These are phyloP conservation scores for Termitomyces titanicus DNA, from an alignment of 768 basidiomycete genomes.

Conservation along the genomic window DNA sequence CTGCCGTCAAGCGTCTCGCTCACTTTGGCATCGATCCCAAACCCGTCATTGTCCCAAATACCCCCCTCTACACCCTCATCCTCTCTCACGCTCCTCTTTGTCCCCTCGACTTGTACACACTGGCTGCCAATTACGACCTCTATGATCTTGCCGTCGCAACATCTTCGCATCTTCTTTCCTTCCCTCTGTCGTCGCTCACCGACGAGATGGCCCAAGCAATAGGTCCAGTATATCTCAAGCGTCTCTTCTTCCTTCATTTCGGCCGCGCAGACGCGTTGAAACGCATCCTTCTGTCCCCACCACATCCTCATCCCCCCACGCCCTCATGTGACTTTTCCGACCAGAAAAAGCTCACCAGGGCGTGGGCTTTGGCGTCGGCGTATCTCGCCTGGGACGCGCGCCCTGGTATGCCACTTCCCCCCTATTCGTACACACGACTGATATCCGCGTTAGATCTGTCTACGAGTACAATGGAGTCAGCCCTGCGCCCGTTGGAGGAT, in stretches of 20 bases:
- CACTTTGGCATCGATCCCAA: conserved; percentile 58
- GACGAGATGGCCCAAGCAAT: conserved; percentile 70
- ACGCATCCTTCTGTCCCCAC: conserved; percentile 70
- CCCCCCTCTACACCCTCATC: conserved; percentile 56
- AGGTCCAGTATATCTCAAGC: conserved; percentile 74
- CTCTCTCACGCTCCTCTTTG: conserved; percentile 64
- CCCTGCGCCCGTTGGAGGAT: conserved; percentile 64
- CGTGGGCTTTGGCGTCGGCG: conserved; percentile 80
- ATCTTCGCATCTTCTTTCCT: conserved; percentile 72
- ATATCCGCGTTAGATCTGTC: conserved; percentile 54
- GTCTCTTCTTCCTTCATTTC: conserved; percentile 80
- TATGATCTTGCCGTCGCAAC: conserved; percentile 73
- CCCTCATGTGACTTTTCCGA: conserved; percentile 64
- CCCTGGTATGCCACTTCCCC: conserved; percentile 48
- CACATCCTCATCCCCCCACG: conserved; percentile 73
- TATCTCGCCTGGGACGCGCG: conserved; percentile 84
- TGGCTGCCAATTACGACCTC: conserved; percentile 64
- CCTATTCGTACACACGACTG: conserved; percentile 12
- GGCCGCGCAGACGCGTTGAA: conserved; percentile 82
- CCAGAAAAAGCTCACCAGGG: conserved; percentile 75
- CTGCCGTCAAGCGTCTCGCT: conserved; percentile 53
- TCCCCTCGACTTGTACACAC: conserved; percentile 70
- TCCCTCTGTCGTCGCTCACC: conserved; percentile 60
- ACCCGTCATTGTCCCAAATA: conserved; percentile 42
- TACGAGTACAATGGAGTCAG: conserved; percentile 66